Conservation (phyloP, 805 yeast genomes). For the Kluyveromyces aestuarii region DNA sequence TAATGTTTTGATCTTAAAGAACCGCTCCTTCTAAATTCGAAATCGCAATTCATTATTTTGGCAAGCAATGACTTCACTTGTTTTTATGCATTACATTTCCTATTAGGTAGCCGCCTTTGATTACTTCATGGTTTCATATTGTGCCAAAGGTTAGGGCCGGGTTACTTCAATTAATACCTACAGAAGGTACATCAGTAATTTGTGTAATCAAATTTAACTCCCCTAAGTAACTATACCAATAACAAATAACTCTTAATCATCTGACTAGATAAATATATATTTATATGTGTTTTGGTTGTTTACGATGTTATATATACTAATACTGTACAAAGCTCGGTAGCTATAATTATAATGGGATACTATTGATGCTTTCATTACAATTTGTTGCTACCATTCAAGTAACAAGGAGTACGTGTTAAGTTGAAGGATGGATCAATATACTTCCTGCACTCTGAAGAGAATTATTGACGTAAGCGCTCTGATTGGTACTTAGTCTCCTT, state of each 20-base stretch:
- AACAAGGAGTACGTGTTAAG: not conserved
- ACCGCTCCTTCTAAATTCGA: too few relatives aligned
- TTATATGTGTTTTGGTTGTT: not conserved
- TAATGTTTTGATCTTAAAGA: too few relatives aligned
- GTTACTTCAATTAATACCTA: too few relatives aligned
- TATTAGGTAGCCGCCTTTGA: too few relatives aligned
- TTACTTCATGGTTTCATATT: too few relatives aligned
- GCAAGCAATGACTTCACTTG: too few relatives aligned
- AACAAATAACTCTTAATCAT: not conserved
- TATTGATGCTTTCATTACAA: not conserved
- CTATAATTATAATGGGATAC: not conserved
- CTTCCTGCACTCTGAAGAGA: not conserved
- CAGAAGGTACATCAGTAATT: too few relatives aligned
- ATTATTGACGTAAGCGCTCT: constrained; percentile 19
- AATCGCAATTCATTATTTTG: too few relatives aligned
- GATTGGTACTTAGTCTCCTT: constrained; percentile 27
- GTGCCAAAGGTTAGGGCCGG: too few relatives aligned
- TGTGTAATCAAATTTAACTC: too few relatives aligned
- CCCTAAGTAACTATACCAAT: not conserved
- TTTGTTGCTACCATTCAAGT: not conserved
- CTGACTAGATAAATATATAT: too few relatives aligned
- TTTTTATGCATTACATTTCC: too few relatives aligned
- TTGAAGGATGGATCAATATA: not conserved
- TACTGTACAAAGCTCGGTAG: not conserved
- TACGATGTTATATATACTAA: not conserved